Percentiles rank a stretch among this genome's conserved stretches.
Conservation (phyloP, 2,329 filamentous ascomycete genomes). For the Pseudocercospora cruenta region DNA sequence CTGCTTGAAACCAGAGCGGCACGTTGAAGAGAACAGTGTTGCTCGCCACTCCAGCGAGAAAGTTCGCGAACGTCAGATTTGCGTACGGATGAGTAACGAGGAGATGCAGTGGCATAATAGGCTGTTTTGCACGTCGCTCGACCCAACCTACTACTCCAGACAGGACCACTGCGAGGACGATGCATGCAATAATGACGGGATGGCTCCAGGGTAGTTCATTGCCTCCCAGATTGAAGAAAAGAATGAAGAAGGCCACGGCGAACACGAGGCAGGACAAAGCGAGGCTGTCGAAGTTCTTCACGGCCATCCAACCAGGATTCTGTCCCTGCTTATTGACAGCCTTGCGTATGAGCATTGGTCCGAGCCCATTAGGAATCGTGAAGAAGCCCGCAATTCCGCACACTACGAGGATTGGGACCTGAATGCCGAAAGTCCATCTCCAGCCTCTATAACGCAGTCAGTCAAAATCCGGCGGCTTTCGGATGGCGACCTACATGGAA, state of each 20-base stretch:
- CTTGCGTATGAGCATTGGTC: conserved; percentile 49
- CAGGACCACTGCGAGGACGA: conserved; percentile 44
- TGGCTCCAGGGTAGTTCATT: conserved; percentile 51
- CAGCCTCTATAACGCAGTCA: conserved; percentile 54
- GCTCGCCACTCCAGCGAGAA: conserved; percentile 63
- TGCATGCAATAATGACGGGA: conserved; percentile 45
- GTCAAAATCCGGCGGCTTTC: not conserved
- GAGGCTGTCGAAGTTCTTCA: conserved; percentile 54
- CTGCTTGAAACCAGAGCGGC: conserved; percentile 13
- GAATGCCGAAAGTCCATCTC: conserved; percentile 68
- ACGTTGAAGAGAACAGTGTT: conserved; percentile 57
- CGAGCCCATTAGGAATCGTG: conserved; percentile 50
- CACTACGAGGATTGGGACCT: conserved; percentile 54
- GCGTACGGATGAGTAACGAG: conserved; percentile 59
- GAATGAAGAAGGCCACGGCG: conserved; percentile 46
- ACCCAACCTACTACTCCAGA: conserved; percentile 43
- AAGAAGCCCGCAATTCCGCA: conserved; percentile 49
- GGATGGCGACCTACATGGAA: conserved; percentile 45
- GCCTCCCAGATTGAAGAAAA: conserved; percentile 46
- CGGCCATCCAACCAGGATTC: conserved; percentile 43
- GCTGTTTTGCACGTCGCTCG: conserved; percentile 46
- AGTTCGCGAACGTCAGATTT: conserved; percentile 61
- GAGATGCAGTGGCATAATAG: conserved; percentile 52
- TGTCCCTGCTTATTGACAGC: conserved; percentile 39
- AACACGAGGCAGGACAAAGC: conserved; percentile 53